These are phyloP conservation scores for Claviceps sorghi DNA, from an alignment of 2,329 filamentous ascomycete genomes.

Conservation along the genomic window DNA sequence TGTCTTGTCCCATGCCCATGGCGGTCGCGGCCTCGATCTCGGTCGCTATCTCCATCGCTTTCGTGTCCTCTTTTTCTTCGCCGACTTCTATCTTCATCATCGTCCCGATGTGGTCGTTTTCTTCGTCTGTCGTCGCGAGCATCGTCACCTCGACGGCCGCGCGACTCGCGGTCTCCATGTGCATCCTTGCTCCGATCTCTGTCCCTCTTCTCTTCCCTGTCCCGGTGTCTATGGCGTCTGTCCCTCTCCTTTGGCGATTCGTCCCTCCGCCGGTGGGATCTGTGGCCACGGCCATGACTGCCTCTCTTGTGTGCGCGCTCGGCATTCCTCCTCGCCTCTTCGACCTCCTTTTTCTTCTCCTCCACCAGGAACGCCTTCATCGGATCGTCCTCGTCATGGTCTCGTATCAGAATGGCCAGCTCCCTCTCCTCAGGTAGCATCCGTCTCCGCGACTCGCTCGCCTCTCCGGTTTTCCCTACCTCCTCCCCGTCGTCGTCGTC, in stretches of 20 bases:
- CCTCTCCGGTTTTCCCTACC: constrained; percentile 22
- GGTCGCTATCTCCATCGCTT: constrained; percentile 13
- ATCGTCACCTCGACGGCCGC: neutral
- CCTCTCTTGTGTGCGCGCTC: constrained; percentile 34
- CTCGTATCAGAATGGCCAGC: constrained; percentile 55
- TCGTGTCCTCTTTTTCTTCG: neutral
- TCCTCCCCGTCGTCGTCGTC: constrained; percentile 33
- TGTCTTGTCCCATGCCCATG: constrained; percentile 10
- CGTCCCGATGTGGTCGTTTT: constrained; percentile 13
- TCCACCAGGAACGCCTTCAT: constrained; percentile 89
- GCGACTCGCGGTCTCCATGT: constrained; percentile 7
- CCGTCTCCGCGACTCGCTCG: constrained; percentile 34
- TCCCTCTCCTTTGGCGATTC: constrained; percentile 17
- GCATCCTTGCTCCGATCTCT: constrained; percentile 9
- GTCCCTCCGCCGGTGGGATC: constrained; percentile 15
- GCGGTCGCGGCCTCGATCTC: constrained; percentile 7
- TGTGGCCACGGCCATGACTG: constrained; percentile 24
- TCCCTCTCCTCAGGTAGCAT: constrained; percentile 72
- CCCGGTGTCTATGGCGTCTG: constrained; percentile 10
- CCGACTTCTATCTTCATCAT: constrained; percentile 10
- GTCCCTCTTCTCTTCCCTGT: constrained; percentile 6
- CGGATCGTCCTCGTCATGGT: constrained; percentile 89
- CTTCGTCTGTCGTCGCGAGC: constrained; percentile 12
- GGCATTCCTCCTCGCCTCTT: constrained; percentile 44
- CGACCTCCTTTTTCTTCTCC: constrained; percentile 81